These are phyloP conservation scores for Candida hungchunana DNA, from an alignment of 805 yeast species.

Conservation along the genomic window DNA sequence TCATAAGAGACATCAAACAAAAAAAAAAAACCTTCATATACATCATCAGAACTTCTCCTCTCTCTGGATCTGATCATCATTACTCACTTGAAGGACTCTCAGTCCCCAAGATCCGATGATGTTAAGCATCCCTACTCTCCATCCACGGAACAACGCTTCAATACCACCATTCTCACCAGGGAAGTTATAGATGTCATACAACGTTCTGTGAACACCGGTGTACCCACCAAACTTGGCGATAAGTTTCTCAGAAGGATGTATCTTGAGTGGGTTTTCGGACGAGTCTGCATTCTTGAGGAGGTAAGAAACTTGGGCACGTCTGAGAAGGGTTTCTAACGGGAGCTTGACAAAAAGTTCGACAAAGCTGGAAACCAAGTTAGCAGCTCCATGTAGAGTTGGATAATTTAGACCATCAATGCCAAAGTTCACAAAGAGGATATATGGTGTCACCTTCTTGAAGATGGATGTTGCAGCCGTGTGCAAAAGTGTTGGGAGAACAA, in stretches of 20 bases:
- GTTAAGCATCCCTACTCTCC: slow-evolving; percentile 83
- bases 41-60: slow-evolving; percentile 38
- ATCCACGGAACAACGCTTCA: slow-evolving; percentile 73
- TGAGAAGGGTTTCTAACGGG: slow-evolving; percentile 82
- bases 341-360: slow-evolving; percentile 69
- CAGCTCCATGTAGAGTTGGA: slow-evolving; percentile 54
- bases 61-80: slow-evolving; percentile 37
- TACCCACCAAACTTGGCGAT: slow-evolving; percentile 58
- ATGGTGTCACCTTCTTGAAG: slow-evolving; percentile 64
- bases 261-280: slow-evolving; percentile 33
- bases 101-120: slow-evolving; percentile 82
- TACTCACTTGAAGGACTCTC: slow-evolving; percentile 48
- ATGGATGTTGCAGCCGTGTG: slow-evolving; percentile 57
- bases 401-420: slow-evolving; percentile 65
- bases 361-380: slow-evolving; percentile 56
- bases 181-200: slow-evolving; percentile 40
- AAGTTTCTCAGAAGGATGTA: slow-evolving; percentile 42
- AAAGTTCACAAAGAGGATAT: slow-evolving; percentile 51
- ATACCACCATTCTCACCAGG: slow-evolving; percentile 42
- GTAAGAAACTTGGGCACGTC: slow-evolving; percentile 77
- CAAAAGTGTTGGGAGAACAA: slow-evolving; percentile 64
- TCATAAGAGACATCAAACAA: no score
- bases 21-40: no score
- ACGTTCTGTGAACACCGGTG: slow-evolving; percentile 49
- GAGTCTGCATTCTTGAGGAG: slow-evolving; percentile 36